These are phyloP conservation scores for Candida glucosophila DNA, from an alignment of 1,139 yeast genomes.

Conservation along the genomic window DNA sequence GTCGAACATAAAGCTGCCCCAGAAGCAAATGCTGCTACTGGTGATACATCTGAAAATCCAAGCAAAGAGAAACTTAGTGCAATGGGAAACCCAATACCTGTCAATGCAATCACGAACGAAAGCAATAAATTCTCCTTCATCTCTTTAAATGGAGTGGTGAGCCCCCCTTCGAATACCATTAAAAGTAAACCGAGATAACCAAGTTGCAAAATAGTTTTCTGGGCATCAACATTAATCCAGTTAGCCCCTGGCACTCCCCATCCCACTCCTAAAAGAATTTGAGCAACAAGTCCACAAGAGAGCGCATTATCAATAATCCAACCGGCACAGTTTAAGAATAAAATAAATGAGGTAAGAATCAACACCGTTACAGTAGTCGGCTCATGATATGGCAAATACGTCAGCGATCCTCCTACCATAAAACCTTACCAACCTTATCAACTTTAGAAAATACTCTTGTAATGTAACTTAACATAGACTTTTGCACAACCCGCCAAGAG, in stretches of 20 bases:
- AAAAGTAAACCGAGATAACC: conserved; percentile 3
- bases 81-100: conserved; percentile 4
- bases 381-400: conserved; percentile 4
- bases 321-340: conserved; percentile 2
- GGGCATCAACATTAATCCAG: conserved; percentile 2
- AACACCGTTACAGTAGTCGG: conserved; percentile 2
- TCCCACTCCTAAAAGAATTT: conserved; percentile 3
- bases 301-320: conserved; percentile 2
- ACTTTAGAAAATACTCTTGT: no score
- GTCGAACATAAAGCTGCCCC: conserved; percentile 5
- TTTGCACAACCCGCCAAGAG: no score
- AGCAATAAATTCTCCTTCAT: conserved; percentile 3
- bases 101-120: conserved; percentile 3
- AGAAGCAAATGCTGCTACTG: conserved; percentile 5
- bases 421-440: no score
- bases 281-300: conserved; percentile 4
- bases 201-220: conserved; percentile 2
- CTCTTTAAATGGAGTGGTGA: conserved; percentile 2
- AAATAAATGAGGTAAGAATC: conserved; percentile 2
- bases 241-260: conserved; percentile 4
- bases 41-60: conserved; percentile 3
- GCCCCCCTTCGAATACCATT: conserved; percentile 5
- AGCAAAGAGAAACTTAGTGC: conserved; percentile 4
- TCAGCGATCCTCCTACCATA: no score
- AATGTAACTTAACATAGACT: no score